Evolutionary conservation across 148 eudicot species (phyloP).

Genomic region (Amaranthus hypochondriacus): DNA sequence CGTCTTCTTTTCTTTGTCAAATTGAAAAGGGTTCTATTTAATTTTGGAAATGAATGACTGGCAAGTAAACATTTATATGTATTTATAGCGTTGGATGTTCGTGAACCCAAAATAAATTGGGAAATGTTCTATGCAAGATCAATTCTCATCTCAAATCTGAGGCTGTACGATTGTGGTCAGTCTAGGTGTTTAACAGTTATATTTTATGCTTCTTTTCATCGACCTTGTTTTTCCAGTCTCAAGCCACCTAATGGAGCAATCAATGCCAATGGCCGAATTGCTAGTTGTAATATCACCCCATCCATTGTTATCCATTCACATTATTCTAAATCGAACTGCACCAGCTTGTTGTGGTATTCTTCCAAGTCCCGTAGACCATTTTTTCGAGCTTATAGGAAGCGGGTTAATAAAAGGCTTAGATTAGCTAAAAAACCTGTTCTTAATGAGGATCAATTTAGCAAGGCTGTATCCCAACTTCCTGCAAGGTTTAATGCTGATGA

Average conservation of each 20-base stretch:
- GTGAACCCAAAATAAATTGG: not conserved
- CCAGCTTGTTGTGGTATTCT: constrained; percentile 22
- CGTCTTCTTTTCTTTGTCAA: not conserved
- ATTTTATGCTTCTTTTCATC: constrained; percentile 9
- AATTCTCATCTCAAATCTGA: constrained; percentile 5
- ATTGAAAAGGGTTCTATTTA: too few species aligned
- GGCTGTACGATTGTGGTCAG: constrained; percentile 4
- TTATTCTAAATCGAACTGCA: not conserved
- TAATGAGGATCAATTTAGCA: constrained; percentile 45
- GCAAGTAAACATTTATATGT: not conserved
- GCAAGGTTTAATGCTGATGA: constrained; percentile 74
- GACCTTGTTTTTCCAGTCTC: not conserved
- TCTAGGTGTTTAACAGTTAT: not conserved
- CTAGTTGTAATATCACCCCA: not conserved
- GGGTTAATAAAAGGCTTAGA: constrained; percentile 45
- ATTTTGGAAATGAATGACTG: not conserved
- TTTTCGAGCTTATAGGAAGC: constrained; percentile 41
- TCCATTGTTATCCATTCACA: not conserved
- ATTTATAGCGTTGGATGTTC: not conserved
- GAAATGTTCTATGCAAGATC: not conserved
- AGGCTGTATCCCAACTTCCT: constrained; percentile 49
- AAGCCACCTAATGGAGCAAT: not conserved
- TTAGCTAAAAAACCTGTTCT: constrained; percentile 50
- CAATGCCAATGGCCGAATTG: not conserved
- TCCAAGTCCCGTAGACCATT: constrained; percentile 25